A percentile compares a stretch with the other conserved stretches of the same genome.
Evolutionary conservation across 2,329 filamentous ascomycete species (phyloP).

Genomic region (Alternaria conjuncta): DNA sequence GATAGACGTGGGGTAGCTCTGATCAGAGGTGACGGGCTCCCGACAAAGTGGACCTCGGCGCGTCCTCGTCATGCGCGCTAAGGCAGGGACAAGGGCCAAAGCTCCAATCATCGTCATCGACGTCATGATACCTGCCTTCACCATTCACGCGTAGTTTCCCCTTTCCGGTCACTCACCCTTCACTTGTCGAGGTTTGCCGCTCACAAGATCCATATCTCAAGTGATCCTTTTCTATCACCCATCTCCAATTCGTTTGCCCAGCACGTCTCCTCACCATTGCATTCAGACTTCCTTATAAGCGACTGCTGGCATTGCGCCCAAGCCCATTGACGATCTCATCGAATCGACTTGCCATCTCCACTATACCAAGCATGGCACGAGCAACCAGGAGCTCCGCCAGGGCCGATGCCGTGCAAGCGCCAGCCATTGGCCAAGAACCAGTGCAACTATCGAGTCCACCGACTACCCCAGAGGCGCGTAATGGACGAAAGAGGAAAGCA

Average conservation of each 20-base stretch:
- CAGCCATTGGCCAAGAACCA: constrained; percentile 27
- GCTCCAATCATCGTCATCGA: constrained; percentile 41
- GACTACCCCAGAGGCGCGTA: constrained; percentile 44
- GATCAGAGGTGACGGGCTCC: constrained; percentile 3
- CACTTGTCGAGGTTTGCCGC: neutral
- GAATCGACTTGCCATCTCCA: neutral
- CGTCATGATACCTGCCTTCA: constrained; percentile 36
- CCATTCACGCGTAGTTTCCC: constrained; percentile 8
- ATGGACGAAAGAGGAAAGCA: constrained; percentile 35
- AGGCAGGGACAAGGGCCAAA: constrained; percentile 33
- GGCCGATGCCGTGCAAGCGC: constrained; percentile 11
- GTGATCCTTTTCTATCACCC: neutral
- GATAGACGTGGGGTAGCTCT: constrained; percentile 23
- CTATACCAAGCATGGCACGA: constrained; percentile 36
- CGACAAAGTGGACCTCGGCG: constrained; percentile 25
- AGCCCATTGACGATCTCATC: constrained; percentile 1
- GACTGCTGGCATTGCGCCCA: constrained; percentile 14
- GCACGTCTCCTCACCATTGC: neutral
- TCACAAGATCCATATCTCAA: neutral
- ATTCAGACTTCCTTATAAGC: constrained; percentile 12
- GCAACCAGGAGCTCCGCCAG: constrained; percentile 39
- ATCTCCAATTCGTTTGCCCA: neutral
- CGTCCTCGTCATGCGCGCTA: constrained; percentile 21
- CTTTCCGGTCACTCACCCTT: constrained; percentile 6
- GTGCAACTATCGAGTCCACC: constrained; percentile 54